phyloP scores from a whole-genome alignment of 176 grass and related monocot genomes.

The Avena sativa region DNA sequence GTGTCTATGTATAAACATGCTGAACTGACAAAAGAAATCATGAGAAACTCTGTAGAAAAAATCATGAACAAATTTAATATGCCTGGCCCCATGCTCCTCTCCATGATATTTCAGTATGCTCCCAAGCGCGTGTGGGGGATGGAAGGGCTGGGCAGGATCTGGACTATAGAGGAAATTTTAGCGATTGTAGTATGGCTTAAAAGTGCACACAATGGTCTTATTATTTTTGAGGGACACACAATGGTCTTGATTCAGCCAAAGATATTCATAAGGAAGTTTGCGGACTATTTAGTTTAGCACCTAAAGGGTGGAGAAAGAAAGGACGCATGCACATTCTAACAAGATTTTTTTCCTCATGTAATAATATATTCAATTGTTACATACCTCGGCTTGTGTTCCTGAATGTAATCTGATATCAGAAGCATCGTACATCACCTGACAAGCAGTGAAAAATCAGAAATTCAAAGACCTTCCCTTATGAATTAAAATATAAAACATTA shows the following conservation, averaged over 20 bases:
- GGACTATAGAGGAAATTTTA: no score
- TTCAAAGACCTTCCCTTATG: neutral
- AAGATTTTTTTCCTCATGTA: neutral
- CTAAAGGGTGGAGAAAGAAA: constrained; percentile 43
- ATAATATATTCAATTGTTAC: neutral
- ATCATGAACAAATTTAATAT: no score
- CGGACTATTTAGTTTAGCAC: constrained; percentile 92
- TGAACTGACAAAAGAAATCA: no score
- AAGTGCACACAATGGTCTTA: constrained; percentile 83
- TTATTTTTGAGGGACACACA: constrained; percentile 48
- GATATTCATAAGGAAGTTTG: constrained; percentile 87
- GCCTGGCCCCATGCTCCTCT: no score
- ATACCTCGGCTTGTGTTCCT: constrained; percentile 90
- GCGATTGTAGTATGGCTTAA: constrained; percentile 66
- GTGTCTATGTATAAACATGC: no score
- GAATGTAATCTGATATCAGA: constrained; percentile 91
- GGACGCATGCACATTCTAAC: neutral
- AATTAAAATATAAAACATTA: neutral
- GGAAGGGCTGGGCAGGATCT: no score
- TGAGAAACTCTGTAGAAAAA: no score
- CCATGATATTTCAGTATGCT: no score
- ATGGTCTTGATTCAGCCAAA: constrained; percentile 74
- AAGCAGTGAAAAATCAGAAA: constrained; percentile 31
- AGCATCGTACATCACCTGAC: constrained; percentile 98
- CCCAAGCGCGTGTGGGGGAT: no score